Evolutionary conservation across 2,329 filamentous ascomycete species (phyloP).

Genomic region (Trichoderma semiorbis): DNA sequence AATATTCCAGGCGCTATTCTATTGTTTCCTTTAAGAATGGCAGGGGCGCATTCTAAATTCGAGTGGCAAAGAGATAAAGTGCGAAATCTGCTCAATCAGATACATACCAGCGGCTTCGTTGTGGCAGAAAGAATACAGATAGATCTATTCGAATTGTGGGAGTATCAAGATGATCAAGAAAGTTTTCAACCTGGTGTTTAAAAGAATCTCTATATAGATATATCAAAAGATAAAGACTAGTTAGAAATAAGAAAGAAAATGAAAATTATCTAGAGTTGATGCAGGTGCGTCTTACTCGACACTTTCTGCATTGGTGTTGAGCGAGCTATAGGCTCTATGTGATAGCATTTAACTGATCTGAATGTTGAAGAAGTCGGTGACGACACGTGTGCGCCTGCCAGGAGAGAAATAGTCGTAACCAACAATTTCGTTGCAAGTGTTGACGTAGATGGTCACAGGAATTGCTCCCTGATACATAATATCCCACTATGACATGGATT

Average conservation of each 20-base stretch:
- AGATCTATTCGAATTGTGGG: constrained; percentile 26
- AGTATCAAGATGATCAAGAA: not conserved
- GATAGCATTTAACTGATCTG: not conserved
- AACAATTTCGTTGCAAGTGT: constrained; percentile 32
- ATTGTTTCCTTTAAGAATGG: constrained; percentile 27
- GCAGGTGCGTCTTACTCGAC: too few relatives aligned
- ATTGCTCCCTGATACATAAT: constrained; percentile 36
- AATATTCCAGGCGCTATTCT: constrained; percentile 22
- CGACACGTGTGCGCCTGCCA: constrained; percentile 27
- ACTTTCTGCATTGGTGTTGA: not conserved
- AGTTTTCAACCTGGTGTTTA: not conserved
- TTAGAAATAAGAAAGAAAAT: not conserved
- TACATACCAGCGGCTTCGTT: constrained; percentile 25
- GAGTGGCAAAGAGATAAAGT: not conserved
- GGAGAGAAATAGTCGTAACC: constrained; percentile 37
- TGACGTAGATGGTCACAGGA: constrained; percentile 36
- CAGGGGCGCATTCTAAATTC: constrained; percentile 16
- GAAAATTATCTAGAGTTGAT: not conserved
- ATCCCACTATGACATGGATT: constrained; percentile 30
- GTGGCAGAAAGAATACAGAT: constrained; percentile 24
- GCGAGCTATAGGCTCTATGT: not conserved
- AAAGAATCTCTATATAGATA: not conserved
- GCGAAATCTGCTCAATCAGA: not conserved
- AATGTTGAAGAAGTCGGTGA: constrained; percentile 33
- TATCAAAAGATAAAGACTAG: not conserved